A percentile compares a stretch with the other conserved stretches of the same genome.
These are phyloP conservation scores for Polyporus arcularius DNA, from an alignment of 768 basidiomycete genomes.

Conservation along the genomic window DNA sequence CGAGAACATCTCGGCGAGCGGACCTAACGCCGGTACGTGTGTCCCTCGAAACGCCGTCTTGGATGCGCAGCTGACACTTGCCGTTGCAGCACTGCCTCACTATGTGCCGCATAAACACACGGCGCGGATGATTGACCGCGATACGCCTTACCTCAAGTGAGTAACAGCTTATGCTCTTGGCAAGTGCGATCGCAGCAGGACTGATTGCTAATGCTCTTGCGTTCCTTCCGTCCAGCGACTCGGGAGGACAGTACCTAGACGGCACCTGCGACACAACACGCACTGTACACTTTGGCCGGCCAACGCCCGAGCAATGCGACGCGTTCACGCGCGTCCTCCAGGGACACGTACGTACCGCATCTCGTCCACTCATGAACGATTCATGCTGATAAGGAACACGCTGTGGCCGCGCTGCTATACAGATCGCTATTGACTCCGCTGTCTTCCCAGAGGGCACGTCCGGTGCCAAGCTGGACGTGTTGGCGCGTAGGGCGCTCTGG, in stretches of 20 bases:
- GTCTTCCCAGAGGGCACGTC: slow-evolving; percentile 91
- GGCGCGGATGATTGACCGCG: slow-evolving; percentile 73
- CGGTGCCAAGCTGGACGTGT: slow-evolving; percentile 79
- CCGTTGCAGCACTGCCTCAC: slow-evolving; percentile 75
- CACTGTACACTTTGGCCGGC: slow-evolving; percentile 85
- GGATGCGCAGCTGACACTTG: background rate
- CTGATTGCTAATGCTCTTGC: slow-evolving; percentile 10
- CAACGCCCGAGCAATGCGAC: slow-evolving; percentile 81
- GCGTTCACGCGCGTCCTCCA: slow-evolving; percentile 95
- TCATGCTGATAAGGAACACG: slow-evolving; percentile 1
- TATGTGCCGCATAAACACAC: slow-evolving; percentile 75
- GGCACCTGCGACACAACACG: slow-evolving; percentile 88
- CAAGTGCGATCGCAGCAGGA: background rate
- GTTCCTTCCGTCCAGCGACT: slow-evolving; percentile 59
- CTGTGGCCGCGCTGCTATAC: background rate
- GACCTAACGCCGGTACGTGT: slow-evolving; percentile 74
- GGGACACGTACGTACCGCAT: slow-evolving; percentile 74
- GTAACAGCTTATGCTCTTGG: slow-evolving; percentile 26
- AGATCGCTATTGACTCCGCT: slow-evolving; percentile 90
- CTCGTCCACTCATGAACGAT: slow-evolving; percentile 18
- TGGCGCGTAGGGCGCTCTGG: slow-evolving; percentile 89
- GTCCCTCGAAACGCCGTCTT: background rate
- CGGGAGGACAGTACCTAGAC: slow-evolving; percentile 87
- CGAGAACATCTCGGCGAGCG: slow-evolving; percentile 86
- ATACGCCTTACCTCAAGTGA: slow-evolving; percentile 88